Evolutionary conservation across 139 green algal species (phyloP), one percentile per base, ranked within the genome.

Genomic region (Deuterostichococcus epilithicus): DNA sequence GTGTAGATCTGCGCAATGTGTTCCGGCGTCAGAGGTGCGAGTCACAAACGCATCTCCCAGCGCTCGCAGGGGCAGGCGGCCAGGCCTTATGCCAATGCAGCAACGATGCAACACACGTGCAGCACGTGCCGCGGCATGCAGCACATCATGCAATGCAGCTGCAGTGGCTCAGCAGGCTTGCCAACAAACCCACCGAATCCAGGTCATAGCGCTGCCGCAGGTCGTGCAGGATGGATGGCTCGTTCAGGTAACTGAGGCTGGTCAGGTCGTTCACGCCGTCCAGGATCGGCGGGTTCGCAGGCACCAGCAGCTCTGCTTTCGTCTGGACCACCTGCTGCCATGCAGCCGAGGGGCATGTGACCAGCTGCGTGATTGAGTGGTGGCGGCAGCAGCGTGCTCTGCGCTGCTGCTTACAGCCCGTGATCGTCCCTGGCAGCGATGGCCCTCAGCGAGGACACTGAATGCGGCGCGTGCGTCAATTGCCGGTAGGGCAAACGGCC

Each of bases 191-290:
- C 22, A 75, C 44, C 72, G n/a, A 26, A 13, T 65, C 74, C 52
- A 30, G 52, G 20, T 63, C 52, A 72, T 82, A 87, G 28, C 86
- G 72, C 72, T 85, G 67, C 5, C 78, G 38, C 68, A 98, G 82
- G 78, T 89, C 89, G 82, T 93, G 80, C 42, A 97, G 78, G 36
- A 98, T 93, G n/a, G 84, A 87, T 0, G 94, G 93, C 85, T 97
- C 91, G 70, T 97, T 97, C 20, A 98, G 78, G 79, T 94, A 95
- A 15, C 82, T 91, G 18, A 98, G 85, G 71, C 91, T 83, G 13
- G 91, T 95, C 5, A 97, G 83, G 76, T 97, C 93, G n/a, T 89
- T 89, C 25, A 82, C 76, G 38, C 60, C 79, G 36, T 83, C 79
- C 35, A 87, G 76, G 5, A 85, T 80, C 6, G 44, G 26, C 38